Conservation (phyloP, 805 yeast genomes). For the Saccharomycopsis amapae region DNA sequence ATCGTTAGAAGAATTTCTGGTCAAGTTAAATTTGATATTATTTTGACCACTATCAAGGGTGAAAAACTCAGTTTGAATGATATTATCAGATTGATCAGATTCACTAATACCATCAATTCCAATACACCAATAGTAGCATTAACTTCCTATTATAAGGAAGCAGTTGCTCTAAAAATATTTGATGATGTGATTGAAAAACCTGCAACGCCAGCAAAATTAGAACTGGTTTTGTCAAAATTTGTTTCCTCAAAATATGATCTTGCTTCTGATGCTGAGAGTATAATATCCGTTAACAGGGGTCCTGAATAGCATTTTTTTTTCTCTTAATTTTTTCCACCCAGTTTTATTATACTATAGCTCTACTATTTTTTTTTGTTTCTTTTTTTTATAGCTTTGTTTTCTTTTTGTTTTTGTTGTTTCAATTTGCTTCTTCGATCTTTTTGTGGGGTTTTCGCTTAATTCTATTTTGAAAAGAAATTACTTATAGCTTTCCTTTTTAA, state of each 20-base stretch:
- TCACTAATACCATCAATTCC: constrained; percentile 71
- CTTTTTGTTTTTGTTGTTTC: not conserved
- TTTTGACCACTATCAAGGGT: constrained; percentile 65
- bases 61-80: constrained; percentile 66
- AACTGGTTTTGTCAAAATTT: constrained; percentile 10
- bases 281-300: not conserved
- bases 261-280: constrained; percentile 7
- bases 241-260: not conserved
- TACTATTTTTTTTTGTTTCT: no score
- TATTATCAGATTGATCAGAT: constrained; percentile 66
- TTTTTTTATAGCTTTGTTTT: not conserved
- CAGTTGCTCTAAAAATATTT: constrained; percentile 45
- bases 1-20: constrained; percentile 75
- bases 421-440: not conserved
- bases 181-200: constrained; percentile 76
- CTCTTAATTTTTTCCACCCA: no score
- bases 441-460: not conserved
- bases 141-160: constrained; percentile 67
- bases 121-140: constrained; percentile 71
- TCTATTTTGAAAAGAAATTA: no score
- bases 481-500: no score
- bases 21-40: constrained; percentile 75
- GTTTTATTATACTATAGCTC: no score
- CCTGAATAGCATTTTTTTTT: not conserved
- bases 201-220: constrained; percentile 23